Evolutionary conservation across 2,329 filamentous ascomycete genomes (phyloP), one percentile per base, ranked within the genome.

Genomic region (Juglanconis juglandina): DNA sequence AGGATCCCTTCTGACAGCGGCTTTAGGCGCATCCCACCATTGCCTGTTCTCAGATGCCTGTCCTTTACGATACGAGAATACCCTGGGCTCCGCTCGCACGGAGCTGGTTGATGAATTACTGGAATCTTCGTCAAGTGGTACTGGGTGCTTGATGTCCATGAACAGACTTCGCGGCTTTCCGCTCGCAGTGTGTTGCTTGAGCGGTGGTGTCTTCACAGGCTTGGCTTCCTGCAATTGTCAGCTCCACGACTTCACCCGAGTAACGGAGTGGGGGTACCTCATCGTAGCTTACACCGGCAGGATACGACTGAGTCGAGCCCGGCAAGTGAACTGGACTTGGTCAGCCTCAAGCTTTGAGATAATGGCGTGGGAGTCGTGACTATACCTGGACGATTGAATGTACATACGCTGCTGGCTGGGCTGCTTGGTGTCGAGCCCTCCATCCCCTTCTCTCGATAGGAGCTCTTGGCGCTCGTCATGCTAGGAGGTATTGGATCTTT

Each of bases 21-120:
- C 62, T 34, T 60, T 60, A 4, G 69, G 65, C 8, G 68, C 66
- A 49, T 72, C 70, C 70, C 69, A 72, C 72, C 72, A 72, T 60
- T 73, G 68, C 60, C 68, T 68, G 34, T 61, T 60, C 30, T 63
- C 37, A 17, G 51, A 5, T 2, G 44, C 8, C 9, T 33, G 35
- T 1, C 17, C 58, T n/a, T 48, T 58, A 10, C 24, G 33, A 10
- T 53, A 58, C 3, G 58, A 48, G 7, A 24, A 52, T 8, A 41
- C n/a, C 34, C 46, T 47, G 4, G 53, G 46, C 24, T 39, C 33
- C 42, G 24, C 30, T 50, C 39, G 41, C 2, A 14, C 32, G 1
- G 58, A 63, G 39, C 44, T 53, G 37, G 42, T 9, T 4, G 53
- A 54, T 32, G 58, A 58, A n/a, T 41, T 52, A 37, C 33, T 34